A percentile compares a stretch with the other conserved stretches of the same genome.
These are phyloP conservation scores for Hymenoscyphus salicellus DNA, from an alignment of 2,329 filamentous ascomycete species.

Conservation along the genomic window DNA sequence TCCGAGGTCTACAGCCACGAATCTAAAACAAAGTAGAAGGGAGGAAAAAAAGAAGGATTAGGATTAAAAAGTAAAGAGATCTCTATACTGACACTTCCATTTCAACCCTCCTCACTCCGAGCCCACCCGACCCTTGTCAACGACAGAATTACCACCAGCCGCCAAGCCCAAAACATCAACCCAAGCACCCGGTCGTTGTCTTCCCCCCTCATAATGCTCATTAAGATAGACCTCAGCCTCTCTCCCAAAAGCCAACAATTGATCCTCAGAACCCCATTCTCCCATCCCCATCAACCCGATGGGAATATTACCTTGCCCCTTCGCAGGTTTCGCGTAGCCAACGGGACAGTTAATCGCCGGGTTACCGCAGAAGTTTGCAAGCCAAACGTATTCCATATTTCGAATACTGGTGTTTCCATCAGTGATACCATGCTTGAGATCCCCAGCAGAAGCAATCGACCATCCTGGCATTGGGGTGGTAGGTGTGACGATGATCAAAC, in stretches of 20 bases:
- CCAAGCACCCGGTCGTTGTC: conserved; percentile 54
- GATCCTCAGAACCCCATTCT: conserved; percentile 66
- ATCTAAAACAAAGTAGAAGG: too few relatives aligned
- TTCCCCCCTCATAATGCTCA: conserved; percentile 46
- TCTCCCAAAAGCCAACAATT: conserved; percentile 57
- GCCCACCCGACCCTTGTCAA: background rate
- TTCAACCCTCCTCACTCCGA: background rate
- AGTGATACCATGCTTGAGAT: conserved; percentile 67
- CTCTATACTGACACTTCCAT: background rate
- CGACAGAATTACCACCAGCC: conserved; percentile 3
- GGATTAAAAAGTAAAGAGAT: too few relatives aligned
- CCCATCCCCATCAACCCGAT: conserved; percentile 62
- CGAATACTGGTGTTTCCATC: conserved; percentile 71
- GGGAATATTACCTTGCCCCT: conserved; percentile 51
- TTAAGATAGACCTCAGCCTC: conserved; percentile 57
- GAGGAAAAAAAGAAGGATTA: too few relatives aligned
- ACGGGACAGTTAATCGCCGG: conserved; percentile 73
- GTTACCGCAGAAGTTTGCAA: conserved; percentile 78
- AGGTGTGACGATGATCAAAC: conserved; percentile 74
- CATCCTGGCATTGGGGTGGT: conserved; percentile 75
- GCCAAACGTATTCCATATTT: conserved; percentile 81
- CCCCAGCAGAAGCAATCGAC: conserved; percentile 53
- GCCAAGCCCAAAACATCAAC: conserved; percentile 52
- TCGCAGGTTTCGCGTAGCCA: conserved; percentile 55
- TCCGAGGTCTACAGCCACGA: too few relatives aligned